Evolutionary conservation across 495 filamentous ascomycete genomes (phyloP), one percentile per base, ranked within the genome.

Genomic region (Neurospora tetraspora): DNA sequence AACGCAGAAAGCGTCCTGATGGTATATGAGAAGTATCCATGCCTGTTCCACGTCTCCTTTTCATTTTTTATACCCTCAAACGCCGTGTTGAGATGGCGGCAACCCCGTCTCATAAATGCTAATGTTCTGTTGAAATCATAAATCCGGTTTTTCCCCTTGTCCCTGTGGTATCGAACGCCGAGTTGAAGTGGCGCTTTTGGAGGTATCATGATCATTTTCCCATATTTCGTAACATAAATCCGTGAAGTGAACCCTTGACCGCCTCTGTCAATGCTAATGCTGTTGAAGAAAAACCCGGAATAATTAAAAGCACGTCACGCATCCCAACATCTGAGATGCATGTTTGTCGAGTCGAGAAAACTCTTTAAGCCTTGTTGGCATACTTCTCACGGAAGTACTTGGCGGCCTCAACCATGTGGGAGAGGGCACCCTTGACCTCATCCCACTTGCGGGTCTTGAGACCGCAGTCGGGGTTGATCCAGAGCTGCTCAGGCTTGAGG

Each of bases 391-490:
- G 96, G 93, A 90, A 98, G 89, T 84, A 91, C 90, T 97, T 97
- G 85, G 96, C 94, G 42, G 96, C 96, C 80, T 92, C 90, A 83
- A 98, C 93, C 93, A 98, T 91, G 88, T 97, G 94, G 83, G 85
- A 86, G 79, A 98, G 86, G 72, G 94, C 91, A 78, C 91, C 92
- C 89, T 96, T 97, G 81, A 94, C 96, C 91, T 99, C 95, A 79
- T 89, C 87, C 94, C 94, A 97, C 85, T 94, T 90, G 76, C 96
- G 91, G 77, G 96, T 99, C 92, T 99, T 99, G 47, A 99, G 89
- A 86, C 96, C 96, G 80, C 96, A 99, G 85, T 99, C 96, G 73
- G 96, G 96, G 88, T 98, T 94, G 86, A 97, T 90, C 94, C 94
- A 98, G 83, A 98, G 92, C 87, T 98, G 94, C 74, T 97, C 92